Conservation (phyloP, 768 basidiomycete species). For the Suillus lakei region DNA sequence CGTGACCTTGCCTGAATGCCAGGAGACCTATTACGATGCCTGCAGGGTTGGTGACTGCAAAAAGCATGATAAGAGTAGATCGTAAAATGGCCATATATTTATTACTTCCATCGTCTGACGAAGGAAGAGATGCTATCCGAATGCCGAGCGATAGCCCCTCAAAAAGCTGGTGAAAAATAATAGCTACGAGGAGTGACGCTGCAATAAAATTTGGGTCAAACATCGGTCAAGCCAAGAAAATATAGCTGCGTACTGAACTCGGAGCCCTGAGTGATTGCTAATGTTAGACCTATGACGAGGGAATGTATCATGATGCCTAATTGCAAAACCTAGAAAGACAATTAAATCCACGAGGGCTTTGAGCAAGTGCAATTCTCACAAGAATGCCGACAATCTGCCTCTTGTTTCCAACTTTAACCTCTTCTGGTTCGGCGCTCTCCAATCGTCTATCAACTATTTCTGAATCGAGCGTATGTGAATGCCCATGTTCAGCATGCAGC, state of each 20-base stretch:
- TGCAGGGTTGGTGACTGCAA: slow-evolving; percentile 75
- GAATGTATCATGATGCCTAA: slow-evolving; percentile 87
- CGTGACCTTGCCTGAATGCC: slow-evolving; percentile 42
- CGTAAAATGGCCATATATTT: slow-evolving; percentile 43
- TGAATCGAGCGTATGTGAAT: slow-evolving; percentile 14
- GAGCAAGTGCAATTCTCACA: slow-evolving; percentile 38
- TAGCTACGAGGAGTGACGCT: slow-evolving; percentile 77
- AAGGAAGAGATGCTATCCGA: slow-evolving; percentile 71
- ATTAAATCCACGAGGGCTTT: neutral
- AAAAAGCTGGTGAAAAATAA: slow-evolving; percentile 84
- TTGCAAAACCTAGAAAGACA: slow-evolving; percentile 65
- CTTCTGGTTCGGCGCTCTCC: slow-evolving; percentile 21
- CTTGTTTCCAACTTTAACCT: slow-evolving; percentile 50
- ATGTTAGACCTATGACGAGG: slow-evolving; percentile 77
- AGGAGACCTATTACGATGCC: slow-evolving; percentile 68
- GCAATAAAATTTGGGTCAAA: neutral
- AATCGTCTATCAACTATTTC: neutral
- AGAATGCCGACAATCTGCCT: slow-evolving; percentile 78
- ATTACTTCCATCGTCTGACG: slow-evolving; percentile 30
- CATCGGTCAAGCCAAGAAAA: neutral
- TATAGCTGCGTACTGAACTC: slow-evolving; percentile 64
- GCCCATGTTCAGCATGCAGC: slow-evolving; percentile 6
- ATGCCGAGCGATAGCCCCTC: slow-evolving; percentile 86
- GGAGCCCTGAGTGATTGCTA: slow-evolving; percentile 67
- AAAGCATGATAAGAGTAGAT: slow-evolving; percentile 59